phyloP scores from a whole-genome alignment of 2,329 filamentous ascomycete species.

The Xylariaceae sp. region DNA sequence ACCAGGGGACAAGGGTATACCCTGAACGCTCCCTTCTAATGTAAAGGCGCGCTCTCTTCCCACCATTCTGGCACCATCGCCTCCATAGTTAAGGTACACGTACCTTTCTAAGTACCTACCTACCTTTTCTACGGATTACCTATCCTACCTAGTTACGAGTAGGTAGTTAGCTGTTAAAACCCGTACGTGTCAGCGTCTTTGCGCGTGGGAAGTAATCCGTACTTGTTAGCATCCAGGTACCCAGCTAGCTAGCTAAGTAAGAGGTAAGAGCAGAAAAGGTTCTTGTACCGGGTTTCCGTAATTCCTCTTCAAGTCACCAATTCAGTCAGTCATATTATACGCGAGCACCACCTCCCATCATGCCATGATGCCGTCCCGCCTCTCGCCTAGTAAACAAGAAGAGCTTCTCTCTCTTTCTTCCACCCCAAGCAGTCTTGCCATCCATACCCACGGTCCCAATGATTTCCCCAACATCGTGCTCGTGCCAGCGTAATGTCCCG shows the following conservation, averaged over 20 bases:
- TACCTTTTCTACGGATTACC: no score
- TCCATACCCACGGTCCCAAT: conserved; percentile 34
- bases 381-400: neutral
- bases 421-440: conserved; percentile 10
- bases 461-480: conserved; percentile 26
- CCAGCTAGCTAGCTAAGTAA: no score
- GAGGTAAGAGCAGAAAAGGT: neutral
- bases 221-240: no score
- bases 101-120: conserved; percentile 17
- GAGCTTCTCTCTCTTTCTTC: conserved; percentile 8
- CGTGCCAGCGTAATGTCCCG: conserved; percentile 29
- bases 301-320: conserved; percentile 5
- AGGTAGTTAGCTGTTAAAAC: no score
- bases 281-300: conserved; percentile 14
- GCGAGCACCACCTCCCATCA: neutral
- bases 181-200: no score
- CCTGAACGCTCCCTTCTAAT: conserved; percentile 21
- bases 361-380: neutral
- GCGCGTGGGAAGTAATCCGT: no score
- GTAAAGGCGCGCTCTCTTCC: conserved; percentile 25
- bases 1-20: conserved; percentile 29
- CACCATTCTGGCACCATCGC: conserved; percentile 29
- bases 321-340: no score
- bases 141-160: no score
- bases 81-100: conserved; percentile 9